phyloP scores from a whole-genome alignment of 2,329 filamentous ascomycete species.

The Arachnopeziza araneosa region DNA sequence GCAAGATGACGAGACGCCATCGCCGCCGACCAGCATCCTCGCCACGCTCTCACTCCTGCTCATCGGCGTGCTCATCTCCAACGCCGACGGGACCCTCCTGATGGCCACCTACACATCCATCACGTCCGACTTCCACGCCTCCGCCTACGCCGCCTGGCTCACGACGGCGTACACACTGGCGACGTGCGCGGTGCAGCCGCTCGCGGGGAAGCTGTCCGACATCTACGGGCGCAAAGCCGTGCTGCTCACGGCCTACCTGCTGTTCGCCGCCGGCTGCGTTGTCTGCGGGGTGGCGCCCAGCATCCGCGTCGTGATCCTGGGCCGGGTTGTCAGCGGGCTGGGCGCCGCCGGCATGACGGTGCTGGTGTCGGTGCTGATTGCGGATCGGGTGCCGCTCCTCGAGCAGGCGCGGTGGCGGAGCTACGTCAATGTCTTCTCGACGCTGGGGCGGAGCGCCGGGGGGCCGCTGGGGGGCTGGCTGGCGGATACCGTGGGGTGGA shows the following conservation, averaged over 20 bases:
- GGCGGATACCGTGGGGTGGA: conserved; percentile 49
- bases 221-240: conserved; percentile 51
- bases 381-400: conserved; percentile 46
- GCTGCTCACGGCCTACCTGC: conserved; percentile 42
- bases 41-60: neutral
- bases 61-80: conserved; percentile 57
- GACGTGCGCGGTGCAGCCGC: conserved; percentile 44
- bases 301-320: conserved; percentile 46
- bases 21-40: neutral
- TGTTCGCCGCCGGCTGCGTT: conserved; percentile 41
- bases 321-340: conserved; percentile 46
- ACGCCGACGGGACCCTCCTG: conserved; percentile 58
- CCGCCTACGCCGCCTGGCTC: conserved; percentile 53
- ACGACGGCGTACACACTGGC: conserved; percentile 48
- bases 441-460: conserved; percentile 45
- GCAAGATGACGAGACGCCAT: too few relatives aligned
- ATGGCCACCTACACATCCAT: conserved; percentile 60
- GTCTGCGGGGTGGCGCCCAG: conserved; percentile 39
- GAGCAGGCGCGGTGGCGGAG: conserved; percentile 49
- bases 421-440: conserved; percentile 48
- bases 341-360: conserved; percentile 47
- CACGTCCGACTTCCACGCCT: conserved; percentile 52
- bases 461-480: conserved; percentile 48
- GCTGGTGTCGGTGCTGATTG: conserved; percentile 43
- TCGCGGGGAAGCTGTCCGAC: conserved; percentile 53